Base-by-base conservation (phyloP, 805 yeast species). In the Suhomyces faveliae region DNA sequence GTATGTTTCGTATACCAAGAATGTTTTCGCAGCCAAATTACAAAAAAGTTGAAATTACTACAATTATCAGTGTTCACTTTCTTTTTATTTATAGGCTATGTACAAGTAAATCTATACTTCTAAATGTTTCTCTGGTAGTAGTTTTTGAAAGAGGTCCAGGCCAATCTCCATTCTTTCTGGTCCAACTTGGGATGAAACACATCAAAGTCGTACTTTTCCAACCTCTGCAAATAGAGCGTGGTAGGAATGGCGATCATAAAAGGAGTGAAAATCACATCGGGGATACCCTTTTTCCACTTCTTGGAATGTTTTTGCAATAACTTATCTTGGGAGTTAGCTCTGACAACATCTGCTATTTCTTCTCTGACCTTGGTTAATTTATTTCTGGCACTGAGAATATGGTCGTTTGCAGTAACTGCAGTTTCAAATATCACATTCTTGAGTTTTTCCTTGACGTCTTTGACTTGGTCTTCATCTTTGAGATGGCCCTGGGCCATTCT, bases 391-490 rank as follows among this genome's bases (percentile, higher is more conserved):
- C 90, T 71, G 4, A 88, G 62, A 2, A 89, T 59, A 62, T 88
- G 96, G 61, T 88, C 96, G 64, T 89, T 88, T 2, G 96, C 94
- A 0, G 76, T 68, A 4, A 85, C 80, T 2, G 94, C 87, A 4
- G 85, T 78, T 41, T 84, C 88, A 58, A 77, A 89, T 1, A 86
- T 72, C 7, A 83, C 80, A 57, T 84, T 81, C 50, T 78, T 77
- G 48, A 86, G 56, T 45, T 64, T 66, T 7, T 68, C 71, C 23
- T 59, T 52, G 2, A 62, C 53, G n/a, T 62, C 70, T 5, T 43
- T 33, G 2, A 57, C 49, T 8, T 60, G 68, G 3, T 57, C 51
- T 4, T 58, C 60, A 9, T 61, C 62, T 20, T 52, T 48, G 7
- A 72, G 54, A 22, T 77, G 74, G 5, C 81, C 80, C 55, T 73